Evolutionary conservation across 1,284 basidiomycete genomes (phyloP).

Genomic region (Pseudozyma sp.): DNA sequence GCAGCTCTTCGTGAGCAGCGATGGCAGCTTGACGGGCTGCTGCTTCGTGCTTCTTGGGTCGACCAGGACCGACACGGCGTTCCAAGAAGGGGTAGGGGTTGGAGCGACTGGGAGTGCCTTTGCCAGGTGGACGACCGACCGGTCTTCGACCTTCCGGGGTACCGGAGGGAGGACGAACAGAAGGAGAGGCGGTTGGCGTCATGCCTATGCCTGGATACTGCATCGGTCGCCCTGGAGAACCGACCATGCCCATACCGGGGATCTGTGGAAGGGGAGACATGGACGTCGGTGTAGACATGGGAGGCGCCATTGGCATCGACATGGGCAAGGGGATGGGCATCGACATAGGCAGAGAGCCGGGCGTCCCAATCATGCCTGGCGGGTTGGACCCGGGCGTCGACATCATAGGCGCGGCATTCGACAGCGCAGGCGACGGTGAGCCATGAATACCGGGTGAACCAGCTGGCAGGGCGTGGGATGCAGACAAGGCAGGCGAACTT

Average conservation of each 20-base stretch:
- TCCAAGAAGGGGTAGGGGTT: slow-evolving; percentile 44
- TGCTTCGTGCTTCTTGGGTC: slow-evolving; percentile 48
- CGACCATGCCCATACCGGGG: slow-evolving; percentile 17
- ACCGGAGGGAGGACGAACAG: neutral
- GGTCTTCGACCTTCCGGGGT: slow-evolving; percentile 28
- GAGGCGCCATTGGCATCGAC: slow-evolving; percentile 41
- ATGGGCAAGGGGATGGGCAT: slow-evolving; percentile 19
- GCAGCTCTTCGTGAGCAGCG: slow-evolving; percentile 36
- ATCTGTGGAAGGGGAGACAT: slow-evolving; percentile 25
- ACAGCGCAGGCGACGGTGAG: slow-evolving; percentile 23
- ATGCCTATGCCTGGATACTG: slow-evolving; percentile 15
- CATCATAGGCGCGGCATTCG: slow-evolving; percentile 12
- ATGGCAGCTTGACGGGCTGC: slow-evolving; percentile 43
- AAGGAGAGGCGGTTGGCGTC: slow-evolving; percentile 26
- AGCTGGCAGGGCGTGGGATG: slow-evolving; percentile 8
- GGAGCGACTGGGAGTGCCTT: slow-evolving; percentile 35
- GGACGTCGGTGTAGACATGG: slow-evolving; percentile 20
- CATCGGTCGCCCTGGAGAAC: slow-evolving; percentile 26
- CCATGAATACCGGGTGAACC: slow-evolving; percentile 21
- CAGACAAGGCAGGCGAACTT: slow-evolving; percentile 27
- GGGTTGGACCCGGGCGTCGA: neutral
- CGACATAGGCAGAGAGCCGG: slow-evolving; percentile 16
- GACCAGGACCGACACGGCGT: slow-evolving; percentile 42
- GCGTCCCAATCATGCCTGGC: slow-evolving; percentile 1
- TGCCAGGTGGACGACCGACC: slow-evolving; percentile 39